Conservation (phyloP, 1,139 yeast genomes). For the Torulaspora globosa region DNA sequence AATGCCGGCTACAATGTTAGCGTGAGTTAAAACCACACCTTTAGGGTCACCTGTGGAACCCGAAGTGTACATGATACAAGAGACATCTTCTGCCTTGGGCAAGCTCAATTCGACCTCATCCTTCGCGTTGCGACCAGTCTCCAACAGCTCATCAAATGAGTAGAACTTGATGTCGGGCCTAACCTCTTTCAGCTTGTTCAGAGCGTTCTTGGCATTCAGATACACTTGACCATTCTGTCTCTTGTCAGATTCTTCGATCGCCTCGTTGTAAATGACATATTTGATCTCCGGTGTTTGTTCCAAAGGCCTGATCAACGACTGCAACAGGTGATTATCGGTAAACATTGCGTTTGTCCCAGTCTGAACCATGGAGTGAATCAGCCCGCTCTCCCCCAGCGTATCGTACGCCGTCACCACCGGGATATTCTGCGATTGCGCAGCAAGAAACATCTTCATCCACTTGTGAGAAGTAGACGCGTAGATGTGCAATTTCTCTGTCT, state of each 20-base stretch:
- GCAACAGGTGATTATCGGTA: slow-evolving; percentile 73
- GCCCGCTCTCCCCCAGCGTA: slow-evolving; percentile 88
- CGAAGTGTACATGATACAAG: slow-evolving; percentile 97
- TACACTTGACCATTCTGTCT: slow-evolving; percentile 60
- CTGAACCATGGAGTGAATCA: slow-evolving; percentile 79
- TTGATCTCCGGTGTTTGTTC: slow-evolving; percentile 59
- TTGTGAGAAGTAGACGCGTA: slow-evolving; percentile 80
- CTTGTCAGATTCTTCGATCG: slow-evolving; percentile 57
- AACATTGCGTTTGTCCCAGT: slow-evolving; percentile 75
- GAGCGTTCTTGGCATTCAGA: slow-evolving; percentile 52
- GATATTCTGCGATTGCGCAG: slow-evolving; percentile 69
- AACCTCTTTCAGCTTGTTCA: slow-evolving; percentile 52
- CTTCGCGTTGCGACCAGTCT: slow-evolving; percentile 53
- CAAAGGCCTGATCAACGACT: slow-evolving; percentile 66
- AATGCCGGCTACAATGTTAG: slow-evolving; percentile 73
- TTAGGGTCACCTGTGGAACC: slow-evolving; percentile 98
- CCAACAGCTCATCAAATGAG: slow-evolving; percentile 62
- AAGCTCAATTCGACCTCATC: slow-evolving; percentile 38
- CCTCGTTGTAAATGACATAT: slow-evolving; percentile 67
- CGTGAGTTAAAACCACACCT: slow-evolving; percentile 85
- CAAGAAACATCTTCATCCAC: slow-evolving; percentile 89
- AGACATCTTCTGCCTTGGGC: slow-evolving; percentile 69
- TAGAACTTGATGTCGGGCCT: slow-evolving; percentile 75
- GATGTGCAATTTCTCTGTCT: slow-evolving; percentile 65
- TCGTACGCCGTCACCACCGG: slow-evolving; percentile 96